phyloP scores from a whole-genome alignment of 73 alveolate genomes.

The Tetrahymena borealis region DNA sequence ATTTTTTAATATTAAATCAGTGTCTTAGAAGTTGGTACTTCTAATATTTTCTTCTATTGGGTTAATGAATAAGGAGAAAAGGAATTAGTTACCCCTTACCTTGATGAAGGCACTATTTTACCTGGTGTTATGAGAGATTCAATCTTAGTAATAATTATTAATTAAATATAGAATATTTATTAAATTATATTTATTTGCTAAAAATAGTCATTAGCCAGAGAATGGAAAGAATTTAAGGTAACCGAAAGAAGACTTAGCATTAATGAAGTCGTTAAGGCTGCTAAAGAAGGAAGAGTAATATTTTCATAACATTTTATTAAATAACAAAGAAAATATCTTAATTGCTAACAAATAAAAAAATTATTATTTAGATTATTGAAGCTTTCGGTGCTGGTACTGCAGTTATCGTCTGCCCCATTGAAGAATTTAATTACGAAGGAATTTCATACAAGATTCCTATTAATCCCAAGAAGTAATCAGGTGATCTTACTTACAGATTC shows the following conservation, averaged over 20 bases:
- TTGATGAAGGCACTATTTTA: conserved; percentile 66
- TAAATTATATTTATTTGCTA: too few species aligned
- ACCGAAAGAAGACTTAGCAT: conserved; percentile 57
- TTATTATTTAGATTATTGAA: conserved; percentile 36
- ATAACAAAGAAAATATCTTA: background rate
- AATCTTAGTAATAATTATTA: conserved; percentile 9
- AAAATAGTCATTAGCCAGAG: conserved; percentile 19
- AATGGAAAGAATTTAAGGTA: conserved; percentile 46
- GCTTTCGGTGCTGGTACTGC: conserved; percentile 82
- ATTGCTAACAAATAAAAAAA: background rate
- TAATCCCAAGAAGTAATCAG: background rate
- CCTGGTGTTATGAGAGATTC: conserved; percentile 71
- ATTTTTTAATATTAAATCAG: background rate
- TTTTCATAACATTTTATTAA: background rate
- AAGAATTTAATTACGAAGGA: conserved; percentile 41
- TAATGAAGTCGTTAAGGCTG: conserved; percentile 51
- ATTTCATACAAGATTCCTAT: background rate
- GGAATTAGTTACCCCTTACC: conserved; percentile 64
- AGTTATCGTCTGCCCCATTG: conserved; percentile 60
- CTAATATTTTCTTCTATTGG: conserved; percentile 45
- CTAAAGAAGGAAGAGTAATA: conserved; percentile 52
- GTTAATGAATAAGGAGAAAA: conserved; percentile 47
- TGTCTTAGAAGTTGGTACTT: conserved; percentile 30
- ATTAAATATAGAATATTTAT: background rate
- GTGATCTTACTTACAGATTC: background rate